Evolutionary conservation across 495 filamentous ascomycete species (phyloP), one percentile per base, ranked within the genome.

Genomic region (Penicillium diatomitis): DNA sequence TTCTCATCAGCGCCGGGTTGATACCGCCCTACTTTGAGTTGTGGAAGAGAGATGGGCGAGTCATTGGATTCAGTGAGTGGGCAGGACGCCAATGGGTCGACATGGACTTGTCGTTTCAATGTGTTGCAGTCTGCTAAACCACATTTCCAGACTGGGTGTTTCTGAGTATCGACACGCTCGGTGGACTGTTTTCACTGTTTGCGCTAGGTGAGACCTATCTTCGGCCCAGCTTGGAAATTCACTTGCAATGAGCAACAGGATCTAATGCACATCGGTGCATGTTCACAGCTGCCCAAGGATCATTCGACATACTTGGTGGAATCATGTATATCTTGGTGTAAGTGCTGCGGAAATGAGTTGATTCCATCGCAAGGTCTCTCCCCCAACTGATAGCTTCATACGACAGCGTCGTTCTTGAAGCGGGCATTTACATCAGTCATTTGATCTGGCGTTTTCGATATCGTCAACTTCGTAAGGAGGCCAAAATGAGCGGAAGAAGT

Each of bases 151-250:
- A 75, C 48, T 81, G 77, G 63, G 60, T 80, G 0, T 91, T 91
- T 49, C 65, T 91, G 5, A 68, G 70, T 0, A 79, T 88, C 51
- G 87, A 91, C 56, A 86, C 76, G 57, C 57, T 76, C 0, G 87
- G 87, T 0, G 87, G 85, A 0, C 74, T 89, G 50, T 88, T 90
- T 62, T 87, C 84, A 0, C 71, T 88, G 4, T 77, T 88, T 68
- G 83, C 84, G 3, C 68, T 90, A 8, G 82, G 81, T 78, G 68
- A 31, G 71, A 45, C 4, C 5, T 10, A 8, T 33, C 4, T 40
- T 2, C 8, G 4, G 10, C 9, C 11, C 4, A 27, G 40, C n/a
- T 20, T 29, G 1, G 7, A 6, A 6, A 20, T 20, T 20, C 20
- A n/a, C 20, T 20, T 20, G 20, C 1, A 20, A 20, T 20, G 20